These are phyloP conservation scores for Podospora bellae-mahoneyi DNA, from an alignment of 495 filamentous ascomycete genomes.

Conservation along the genomic window DNA sequence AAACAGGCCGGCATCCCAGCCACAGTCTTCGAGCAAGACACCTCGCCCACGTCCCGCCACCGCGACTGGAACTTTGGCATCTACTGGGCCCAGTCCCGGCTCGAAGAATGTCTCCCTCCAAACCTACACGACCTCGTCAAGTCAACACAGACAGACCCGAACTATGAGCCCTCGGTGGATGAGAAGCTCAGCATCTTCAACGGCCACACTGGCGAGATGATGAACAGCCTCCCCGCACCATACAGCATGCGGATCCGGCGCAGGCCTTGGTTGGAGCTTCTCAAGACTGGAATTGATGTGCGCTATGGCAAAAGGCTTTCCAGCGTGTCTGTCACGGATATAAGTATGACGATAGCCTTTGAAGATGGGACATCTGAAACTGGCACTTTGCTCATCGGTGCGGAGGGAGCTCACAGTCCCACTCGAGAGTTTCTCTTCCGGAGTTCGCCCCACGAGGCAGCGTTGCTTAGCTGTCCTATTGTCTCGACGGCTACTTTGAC, in stretches of 20 bases:
- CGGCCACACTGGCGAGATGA: neutral
- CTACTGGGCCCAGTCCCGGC: too few relatives aligned
- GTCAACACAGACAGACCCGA: too few relatives aligned
- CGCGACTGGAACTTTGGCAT: too few relatives aligned
- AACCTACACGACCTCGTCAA: too few relatives aligned
- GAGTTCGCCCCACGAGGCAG: constrained; percentile 23
- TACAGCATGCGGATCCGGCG: neutral
- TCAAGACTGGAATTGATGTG: constrained; percentile 42
- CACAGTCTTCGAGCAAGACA: too few relatives aligned
- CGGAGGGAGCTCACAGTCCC: constrained; percentile 43
- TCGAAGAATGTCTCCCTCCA: too few relatives aligned
- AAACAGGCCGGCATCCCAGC: too few relatives aligned
- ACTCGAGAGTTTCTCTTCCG: constrained; percentile 38
- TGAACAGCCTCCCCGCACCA: neutral
- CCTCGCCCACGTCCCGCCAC: too few relatives aligned
- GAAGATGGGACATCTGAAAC: constrained; percentile 36
- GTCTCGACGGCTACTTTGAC: constrained; percentile 17
- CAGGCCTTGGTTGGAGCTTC: constrained; percentile 32
- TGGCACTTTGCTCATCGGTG: constrained; percentile 40
- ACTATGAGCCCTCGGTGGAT: too few relatives aligned
- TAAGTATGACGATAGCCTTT: constrained; percentile 36
- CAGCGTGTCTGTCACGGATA: constrained; percentile 6
- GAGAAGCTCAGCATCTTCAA: too few relatives aligned
- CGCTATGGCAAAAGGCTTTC: constrained; percentile 21
- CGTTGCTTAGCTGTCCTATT: constrained; percentile 21